Percentiles rank a stretch among this genome's conserved stretches.
phyloP scores from a whole-genome alignment of 495 filamentous ascomycete genomes.

The Aspergillus nanangensis region DNA sequence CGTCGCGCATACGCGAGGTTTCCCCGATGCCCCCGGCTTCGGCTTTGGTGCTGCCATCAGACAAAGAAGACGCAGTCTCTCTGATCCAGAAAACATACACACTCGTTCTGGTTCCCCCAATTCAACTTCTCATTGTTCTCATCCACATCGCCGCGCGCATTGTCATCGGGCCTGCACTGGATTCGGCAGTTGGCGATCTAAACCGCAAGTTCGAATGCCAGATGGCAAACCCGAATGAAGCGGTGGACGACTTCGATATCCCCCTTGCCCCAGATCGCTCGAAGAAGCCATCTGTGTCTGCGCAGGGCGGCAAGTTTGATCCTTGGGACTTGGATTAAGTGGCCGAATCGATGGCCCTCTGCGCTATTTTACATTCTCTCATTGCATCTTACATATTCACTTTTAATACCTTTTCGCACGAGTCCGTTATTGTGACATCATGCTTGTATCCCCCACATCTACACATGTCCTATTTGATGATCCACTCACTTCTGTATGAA shows the following conservation, averaged over 20 bases:
- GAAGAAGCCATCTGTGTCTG: slow-evolving; percentile 20
- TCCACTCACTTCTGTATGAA: slow-evolving; percentile 8
- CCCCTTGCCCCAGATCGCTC: slow-evolving; percentile 32
- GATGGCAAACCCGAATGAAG: slow-evolving; percentile 10
- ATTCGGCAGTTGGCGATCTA: slow-evolving; percentile 13
- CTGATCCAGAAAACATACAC: slow-evolving; percentile 73
- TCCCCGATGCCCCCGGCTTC: slow-evolving; percentile 67
- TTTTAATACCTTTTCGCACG: not conserved
- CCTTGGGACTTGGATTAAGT: slow-evolving; percentile 31
- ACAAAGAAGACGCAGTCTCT: slow-evolving; percentile 55
- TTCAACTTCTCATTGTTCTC: slow-evolving; percentile 70
- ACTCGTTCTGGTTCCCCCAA: slow-evolving; percentile 69
- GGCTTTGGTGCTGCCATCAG: slow-evolving; percentile 40
- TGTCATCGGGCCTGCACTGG: slow-evolving; percentile 46
- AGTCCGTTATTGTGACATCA: not conserved
- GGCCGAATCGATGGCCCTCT: not conserved
- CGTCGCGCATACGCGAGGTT: slow-evolving; percentile 55
- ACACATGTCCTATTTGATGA: slow-evolving; percentile 10
- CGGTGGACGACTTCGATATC: slow-evolving; percentile 40
- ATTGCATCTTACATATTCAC: not conserved
- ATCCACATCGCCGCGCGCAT: slow-evolving; percentile 75
- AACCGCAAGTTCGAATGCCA: slow-evolving; percentile 16
- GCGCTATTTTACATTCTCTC: slow-evolving; percentile 6
- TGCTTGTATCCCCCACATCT: not conserved
- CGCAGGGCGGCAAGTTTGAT: slow-evolving; percentile 22